phyloP scores from a whole-genome alignment of 257 asterid genomes.

The Agastache rugosa region DNA sequence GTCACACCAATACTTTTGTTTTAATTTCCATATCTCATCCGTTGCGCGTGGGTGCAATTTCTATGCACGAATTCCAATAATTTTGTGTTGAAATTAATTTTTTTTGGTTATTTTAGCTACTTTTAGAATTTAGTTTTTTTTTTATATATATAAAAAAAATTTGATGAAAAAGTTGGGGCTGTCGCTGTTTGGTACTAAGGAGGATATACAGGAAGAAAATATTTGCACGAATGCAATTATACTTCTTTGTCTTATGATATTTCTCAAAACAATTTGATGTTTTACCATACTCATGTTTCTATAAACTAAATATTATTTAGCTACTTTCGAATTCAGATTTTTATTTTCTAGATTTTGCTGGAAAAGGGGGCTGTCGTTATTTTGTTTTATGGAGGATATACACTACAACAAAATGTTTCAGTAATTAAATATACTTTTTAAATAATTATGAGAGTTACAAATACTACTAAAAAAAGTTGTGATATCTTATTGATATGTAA shows the following conservation, averaged over 20 bases:
- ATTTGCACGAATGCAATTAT: constrained; percentile 23
- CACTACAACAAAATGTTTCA: background rate
- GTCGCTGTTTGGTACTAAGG: constrained; percentile 1
- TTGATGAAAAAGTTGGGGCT: background rate
- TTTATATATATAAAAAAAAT: too few species aligned
- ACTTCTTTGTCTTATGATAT: background rate
- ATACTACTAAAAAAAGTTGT: too few species aligned
- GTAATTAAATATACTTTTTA: too few species aligned
- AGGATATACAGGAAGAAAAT: background rate
- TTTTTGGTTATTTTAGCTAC: background rate
- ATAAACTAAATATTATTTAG: too few species aligned
- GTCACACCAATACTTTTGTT: background rate
- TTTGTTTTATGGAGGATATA: too few species aligned
- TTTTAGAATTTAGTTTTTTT: too few species aligned
- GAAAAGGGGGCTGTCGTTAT: too few species aligned
- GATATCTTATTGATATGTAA: too few species aligned
- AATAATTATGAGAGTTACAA: too few species aligned
- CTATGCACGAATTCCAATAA: background rate
- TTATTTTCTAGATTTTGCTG: too few species aligned
- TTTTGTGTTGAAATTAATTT: background rate
- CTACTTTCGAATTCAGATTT: too few species aligned
- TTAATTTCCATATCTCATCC: constrained; percentile 16
- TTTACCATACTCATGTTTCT: too few species aligned
- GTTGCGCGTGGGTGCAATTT: constrained; percentile 1
- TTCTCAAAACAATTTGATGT: background rate